Conservation (phyloP, 768 basidiomycete genomes). For the Amanita subjunquillea region DNA sequence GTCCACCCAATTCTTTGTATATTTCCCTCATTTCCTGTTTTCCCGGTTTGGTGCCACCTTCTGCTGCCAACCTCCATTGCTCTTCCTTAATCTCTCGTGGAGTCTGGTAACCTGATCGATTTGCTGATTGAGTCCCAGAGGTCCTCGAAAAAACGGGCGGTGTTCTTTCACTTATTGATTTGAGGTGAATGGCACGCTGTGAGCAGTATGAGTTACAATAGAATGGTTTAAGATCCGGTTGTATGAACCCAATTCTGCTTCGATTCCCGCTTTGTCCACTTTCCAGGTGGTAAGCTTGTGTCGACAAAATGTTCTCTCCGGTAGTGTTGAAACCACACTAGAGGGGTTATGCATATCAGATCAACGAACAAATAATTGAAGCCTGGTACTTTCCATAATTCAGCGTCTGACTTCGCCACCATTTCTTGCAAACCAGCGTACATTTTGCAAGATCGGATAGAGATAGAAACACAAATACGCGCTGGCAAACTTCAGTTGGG, state of each 20-base stretch:
- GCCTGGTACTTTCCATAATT: slow-evolving; percentile 64
- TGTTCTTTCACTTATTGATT: slow-evolving; percentile 29
- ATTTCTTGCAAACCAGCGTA: slow-evolving; percentile 74
- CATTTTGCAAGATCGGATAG: slow-evolving; percentile 65
- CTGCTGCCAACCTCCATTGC: slow-evolving; percentile 52
- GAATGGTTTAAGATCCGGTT: not conserved
- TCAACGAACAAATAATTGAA: not conserved
- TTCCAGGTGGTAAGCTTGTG: slow-evolving; percentile 64
- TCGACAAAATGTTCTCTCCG: slow-evolving; percentile 83
- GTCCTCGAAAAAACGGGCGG: slow-evolving; percentile 23
- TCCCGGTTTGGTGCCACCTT: slow-evolving; percentile 42
- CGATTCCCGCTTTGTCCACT: slow-evolving; percentile 92
- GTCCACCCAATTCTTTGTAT: slow-evolving; percentile 85
- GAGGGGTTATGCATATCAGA: not conserved
- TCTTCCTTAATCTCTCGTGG: slow-evolving; percentile 75
- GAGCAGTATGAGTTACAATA: slow-evolving; percentile 5
- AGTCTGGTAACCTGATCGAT: slow-evolving; percentile 60
- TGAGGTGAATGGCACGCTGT: slow-evolving; percentile 45
- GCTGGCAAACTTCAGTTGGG: slow-evolving; percentile 75
- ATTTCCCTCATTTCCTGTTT: slow-evolving; percentile 84
- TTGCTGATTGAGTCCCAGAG: slow-evolving; percentile 43
- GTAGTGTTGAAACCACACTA: slow-evolving; percentile 94
- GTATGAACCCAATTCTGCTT: slow-evolving; percentile 78
- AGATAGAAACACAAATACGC: slow-evolving; percentile 57
- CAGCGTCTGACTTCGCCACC: slow-evolving; percentile 81